Conservation (phyloP, 1,284 basidiomycete genomes). For the Cryptococcus sp. region DNA sequence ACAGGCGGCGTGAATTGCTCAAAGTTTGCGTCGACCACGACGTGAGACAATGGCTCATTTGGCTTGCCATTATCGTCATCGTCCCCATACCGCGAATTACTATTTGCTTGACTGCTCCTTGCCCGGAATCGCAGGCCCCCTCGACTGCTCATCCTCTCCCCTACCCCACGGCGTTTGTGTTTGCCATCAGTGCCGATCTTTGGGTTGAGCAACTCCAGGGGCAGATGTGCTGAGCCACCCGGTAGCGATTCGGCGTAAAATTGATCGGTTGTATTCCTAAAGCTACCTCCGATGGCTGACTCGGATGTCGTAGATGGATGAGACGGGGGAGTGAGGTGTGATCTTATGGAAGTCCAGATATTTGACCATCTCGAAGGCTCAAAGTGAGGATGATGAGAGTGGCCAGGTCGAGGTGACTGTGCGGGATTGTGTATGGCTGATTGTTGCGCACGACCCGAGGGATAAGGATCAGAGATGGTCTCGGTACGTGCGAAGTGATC, state of each 20-base stretch:
- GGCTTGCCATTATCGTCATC: slow-evolving; percentile 32
- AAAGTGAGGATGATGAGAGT: slow-evolving; percentile 27
- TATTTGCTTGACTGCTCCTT: slow-evolving; percentile 17
- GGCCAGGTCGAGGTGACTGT: not conserved
- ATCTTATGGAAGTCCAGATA: slow-evolving; percentile 24
- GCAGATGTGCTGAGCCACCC: slow-evolving; percentile 15
- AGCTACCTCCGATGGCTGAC: slow-evolving; percentile 30
- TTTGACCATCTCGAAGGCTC: slow-evolving; percentile 18
- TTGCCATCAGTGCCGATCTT: slow-evolving; percentile 19
- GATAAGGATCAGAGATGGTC: slow-evolving; percentile 10
- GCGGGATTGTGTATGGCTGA: slow-evolving; percentile 9
- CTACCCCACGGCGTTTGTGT: slow-evolving; percentile 18
- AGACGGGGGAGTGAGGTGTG: slow-evolving; percentile 32
- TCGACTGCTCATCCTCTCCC: slow-evolving; percentile 7
- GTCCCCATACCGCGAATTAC: slow-evolving; percentile 35
- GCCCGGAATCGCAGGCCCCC: slow-evolving; percentile 13
- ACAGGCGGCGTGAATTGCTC: slow-evolving; percentile 37
- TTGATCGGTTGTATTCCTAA: slow-evolving; percentile 23
- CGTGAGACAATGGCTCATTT: slow-evolving; percentile 32
- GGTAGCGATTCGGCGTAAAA: slow-evolving; percentile 20
- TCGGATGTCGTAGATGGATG: slow-evolving; percentile 45
- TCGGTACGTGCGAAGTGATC: slow-evolving; percentile 2
- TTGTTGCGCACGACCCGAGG: slow-evolving; percentile 8
- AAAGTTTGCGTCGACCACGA: slow-evolving; percentile 48
- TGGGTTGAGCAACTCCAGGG: slow-evolving; percentile 31